Percentiles rank a stretch among this genome's conserved stretches.
Conservation (phyloP, 2,329 filamentous ascomycete genomes). For the Karstenula rhodostoma region DNA sequence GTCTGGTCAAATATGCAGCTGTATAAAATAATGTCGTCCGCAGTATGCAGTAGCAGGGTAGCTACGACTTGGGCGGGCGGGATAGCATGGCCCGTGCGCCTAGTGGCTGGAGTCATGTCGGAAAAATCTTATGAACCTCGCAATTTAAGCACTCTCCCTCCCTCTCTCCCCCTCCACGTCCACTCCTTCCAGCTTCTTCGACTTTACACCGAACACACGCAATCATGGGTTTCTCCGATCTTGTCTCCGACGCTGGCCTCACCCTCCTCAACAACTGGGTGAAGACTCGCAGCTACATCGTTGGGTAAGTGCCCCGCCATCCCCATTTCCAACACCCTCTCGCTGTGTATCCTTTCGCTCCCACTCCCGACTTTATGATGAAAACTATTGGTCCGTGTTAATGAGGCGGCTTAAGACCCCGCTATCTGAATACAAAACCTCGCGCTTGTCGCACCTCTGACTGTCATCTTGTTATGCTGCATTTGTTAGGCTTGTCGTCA, state of each 20-base stretch:
- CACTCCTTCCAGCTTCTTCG: slow-evolving; percentile 6
- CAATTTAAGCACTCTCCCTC: slow-evolving; percentile 17
- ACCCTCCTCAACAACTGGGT: slow-evolving; percentile 76
- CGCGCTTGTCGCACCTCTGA: slow-evolving; percentile 83
- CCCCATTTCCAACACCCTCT: slow-evolving; percentile 22
- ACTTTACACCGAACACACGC: slow-evolving; percentile 25
- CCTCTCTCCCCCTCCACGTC: slow-evolving; percentile 14
- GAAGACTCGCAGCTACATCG: slow-evolving; percentile 79
- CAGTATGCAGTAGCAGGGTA: slow-evolving; percentile 1
- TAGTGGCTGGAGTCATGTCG: slow-evolving; percentile 14
- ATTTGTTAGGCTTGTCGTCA: slow-evolving; percentile 14
- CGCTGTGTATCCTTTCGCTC: slow-evolving; percentile 25
- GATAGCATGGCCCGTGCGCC: slow-evolving; percentile 6
- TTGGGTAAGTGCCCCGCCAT: slow-evolving; percentile 71
- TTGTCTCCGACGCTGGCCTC: slow-evolving; percentile 71
- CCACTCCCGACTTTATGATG: slow-evolving; percentile 67
- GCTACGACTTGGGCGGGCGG: neutral
- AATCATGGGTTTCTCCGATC: slow-evolving; percentile 75
- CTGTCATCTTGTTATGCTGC: slow-evolving; percentile 29
- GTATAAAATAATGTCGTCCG: neutral
- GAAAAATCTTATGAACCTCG: slow-evolving; percentile 29
- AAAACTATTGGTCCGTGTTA: slow-evolving; percentile 95
- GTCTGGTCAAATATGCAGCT: neutral
- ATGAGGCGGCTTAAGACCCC: slow-evolving; percentile 93
- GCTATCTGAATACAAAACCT: slow-evolving; percentile 79